Conservation (phyloP, 345 rosid genomes). For the Aquilaria malaccensis region DNA sequence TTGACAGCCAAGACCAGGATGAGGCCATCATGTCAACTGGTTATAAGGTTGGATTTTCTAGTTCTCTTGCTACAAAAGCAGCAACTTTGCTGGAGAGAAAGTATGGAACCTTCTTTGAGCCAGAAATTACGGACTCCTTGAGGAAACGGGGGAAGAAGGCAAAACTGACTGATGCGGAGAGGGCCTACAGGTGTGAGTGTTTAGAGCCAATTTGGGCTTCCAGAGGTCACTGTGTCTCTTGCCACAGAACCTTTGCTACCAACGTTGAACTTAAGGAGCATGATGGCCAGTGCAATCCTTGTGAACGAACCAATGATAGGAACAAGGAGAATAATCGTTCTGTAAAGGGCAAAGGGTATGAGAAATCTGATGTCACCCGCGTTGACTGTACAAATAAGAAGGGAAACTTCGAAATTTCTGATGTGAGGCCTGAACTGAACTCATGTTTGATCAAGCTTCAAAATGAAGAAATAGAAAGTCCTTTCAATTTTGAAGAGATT, state of each 20-base stretch:
- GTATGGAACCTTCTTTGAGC: slow-evolving; percentile 48
- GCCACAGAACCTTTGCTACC: slow-evolving; percentile 65
- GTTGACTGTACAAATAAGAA: slow-evolving; percentile 27
- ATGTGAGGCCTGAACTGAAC: slow-evolving; percentile 30
- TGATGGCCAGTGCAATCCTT: slow-evolving; percentile 49
- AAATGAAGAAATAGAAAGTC: slow-evolving; percentile 43
- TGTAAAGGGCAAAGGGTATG: slow-evolving; percentile 35
- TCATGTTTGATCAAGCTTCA: slow-evolving; percentile 57
- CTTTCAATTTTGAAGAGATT: slow-evolving; percentile 61
- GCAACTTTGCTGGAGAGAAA: slow-evolving; percentile 56
- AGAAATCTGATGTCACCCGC: slow-evolving; percentile 21
- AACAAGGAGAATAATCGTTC: slow-evolving; percentile 33
- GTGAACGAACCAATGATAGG: slow-evolving; percentile 33
- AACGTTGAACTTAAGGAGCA: slow-evolving; percentile 56
- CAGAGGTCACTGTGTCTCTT: slow-evolving; percentile 64
- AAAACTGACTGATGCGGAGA: slow-evolving; percentile 38
- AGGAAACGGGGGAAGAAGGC: slow-evolving; percentile 52
- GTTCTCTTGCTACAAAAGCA: slow-evolving; percentile 61
- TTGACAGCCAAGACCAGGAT: slow-evolving; percentile 23
- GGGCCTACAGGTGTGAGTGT: slow-evolving; percentile 68
- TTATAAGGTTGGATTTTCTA: slow-evolving; percentile 16
- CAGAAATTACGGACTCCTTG: slow-evolving; percentile 26
- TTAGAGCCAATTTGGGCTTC: slow-evolving; percentile 81
- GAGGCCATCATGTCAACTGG: slow-evolving; percentile 16
- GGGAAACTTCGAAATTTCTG: slow-evolving; percentile 28